Percentiles rank a stretch among this genome's conserved stretches.
Evolutionary conservation across 441 rosid genomes (phyloP).

Genomic region (Croton laevigatus): DNA sequence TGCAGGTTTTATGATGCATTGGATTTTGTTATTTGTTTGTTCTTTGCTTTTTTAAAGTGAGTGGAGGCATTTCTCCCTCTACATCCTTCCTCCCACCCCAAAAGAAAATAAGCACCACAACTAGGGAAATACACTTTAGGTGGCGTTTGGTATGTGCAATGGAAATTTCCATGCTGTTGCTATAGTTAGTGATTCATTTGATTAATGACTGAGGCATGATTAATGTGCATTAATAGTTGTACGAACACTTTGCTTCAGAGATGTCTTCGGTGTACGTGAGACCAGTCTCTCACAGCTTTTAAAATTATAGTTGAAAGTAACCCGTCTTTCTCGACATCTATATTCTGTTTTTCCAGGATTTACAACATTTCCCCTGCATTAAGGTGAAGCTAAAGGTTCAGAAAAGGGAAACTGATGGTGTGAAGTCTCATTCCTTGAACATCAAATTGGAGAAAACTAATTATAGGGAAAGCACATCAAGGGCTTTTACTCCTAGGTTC

Average conservation of each 20-base stretch:
- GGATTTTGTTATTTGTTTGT: too few species aligned
- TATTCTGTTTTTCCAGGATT: conserved; percentile 50
- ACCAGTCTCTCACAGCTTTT: not conserved
- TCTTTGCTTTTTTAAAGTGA: too few species aligned
- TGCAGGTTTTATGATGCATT: not conserved
- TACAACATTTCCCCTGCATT: conserved; percentile 72
- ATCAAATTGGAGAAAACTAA: conserved; percentile 75
- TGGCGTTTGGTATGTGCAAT: too few species aligned
- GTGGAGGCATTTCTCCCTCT: too few species aligned
- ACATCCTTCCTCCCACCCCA: too few species aligned
- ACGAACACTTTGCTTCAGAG: not conserved
- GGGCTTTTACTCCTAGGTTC: conserved; percentile 85
- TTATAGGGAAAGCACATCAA: conserved; percentile 55
- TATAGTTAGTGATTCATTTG: not conserved
- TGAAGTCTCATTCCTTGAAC: conserved; percentile 39
- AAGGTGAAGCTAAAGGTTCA: conserved; percentile 64
- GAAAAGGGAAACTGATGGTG: conserved; percentile 44
- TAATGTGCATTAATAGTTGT: not conserved
- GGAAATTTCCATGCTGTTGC: not conserved
- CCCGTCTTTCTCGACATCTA: not conserved
- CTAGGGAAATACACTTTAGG: too few species aligned
- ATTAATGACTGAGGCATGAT: not conserved
- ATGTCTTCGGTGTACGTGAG: not conserved
- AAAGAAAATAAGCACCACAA: too few species aligned
- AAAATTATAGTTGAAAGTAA: not conserved